phyloP scores from a whole-genome alignment of 108 stramenopile genomes.

The Fragilariopsis cylindrus region DNA sequence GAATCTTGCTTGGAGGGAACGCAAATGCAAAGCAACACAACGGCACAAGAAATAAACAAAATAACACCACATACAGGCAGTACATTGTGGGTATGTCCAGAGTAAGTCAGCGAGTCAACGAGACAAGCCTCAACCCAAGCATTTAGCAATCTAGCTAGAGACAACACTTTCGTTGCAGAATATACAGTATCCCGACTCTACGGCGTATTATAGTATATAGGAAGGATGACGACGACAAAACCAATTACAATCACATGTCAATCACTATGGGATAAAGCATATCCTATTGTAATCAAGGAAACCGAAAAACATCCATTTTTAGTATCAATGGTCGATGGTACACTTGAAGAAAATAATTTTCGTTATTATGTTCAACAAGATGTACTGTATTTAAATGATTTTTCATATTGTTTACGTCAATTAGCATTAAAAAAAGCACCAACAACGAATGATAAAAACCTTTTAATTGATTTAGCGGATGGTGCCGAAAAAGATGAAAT shows the following conservation, averaged over 20 bases:
- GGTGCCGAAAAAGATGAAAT: constrained; percentile 78
- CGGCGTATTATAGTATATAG: too few relatives aligned
- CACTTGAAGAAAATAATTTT: constrained; percentile 60
- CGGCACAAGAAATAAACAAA: too few relatives aligned
- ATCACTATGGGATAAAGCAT: constrained; percentile 71
- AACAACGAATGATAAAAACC: constrained; percentile 35
- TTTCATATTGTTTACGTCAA: constrained; percentile 58
- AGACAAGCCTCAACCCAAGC: too few relatives aligned
- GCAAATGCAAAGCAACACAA: too few relatives aligned
- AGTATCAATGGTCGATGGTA: constrained; percentile 80
- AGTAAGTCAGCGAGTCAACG: too few relatives aligned
- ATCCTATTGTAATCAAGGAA: constrained; percentile 45
- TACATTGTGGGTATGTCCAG: too few relatives aligned
- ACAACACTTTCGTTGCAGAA: too few relatives aligned
- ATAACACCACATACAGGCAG: too few relatives aligned
- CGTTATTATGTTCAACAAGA: constrained; percentile 84
- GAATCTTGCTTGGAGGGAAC: too few relatives aligned
- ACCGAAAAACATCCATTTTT: constrained; percentile 87
- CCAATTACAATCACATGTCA: constrained; percentile 34
- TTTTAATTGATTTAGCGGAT: constrained; percentile 64
- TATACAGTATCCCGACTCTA: too few relatives aligned
- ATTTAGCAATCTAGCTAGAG: too few relatives aligned
- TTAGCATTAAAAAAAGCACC: constrained; percentile 44
- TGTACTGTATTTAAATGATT: constrained; percentile 76
- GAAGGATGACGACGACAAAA: too few relatives aligned